phyloP scores from a whole-genome alignment of 129 eudicot genomes.

The Sambucus nigra region DNA sequence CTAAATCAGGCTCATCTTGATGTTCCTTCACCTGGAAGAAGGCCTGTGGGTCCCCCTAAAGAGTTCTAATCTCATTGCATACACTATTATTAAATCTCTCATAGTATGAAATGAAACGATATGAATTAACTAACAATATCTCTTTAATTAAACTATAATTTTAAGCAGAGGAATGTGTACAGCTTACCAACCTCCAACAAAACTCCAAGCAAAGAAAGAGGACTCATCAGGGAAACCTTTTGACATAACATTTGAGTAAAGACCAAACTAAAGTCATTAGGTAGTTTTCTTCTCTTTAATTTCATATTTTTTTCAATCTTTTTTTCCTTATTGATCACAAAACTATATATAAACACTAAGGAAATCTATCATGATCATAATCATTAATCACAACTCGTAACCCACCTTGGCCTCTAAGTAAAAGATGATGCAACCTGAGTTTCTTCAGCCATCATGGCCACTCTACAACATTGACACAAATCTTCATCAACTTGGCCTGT shows the following conservation, averaged over 20 bases:
- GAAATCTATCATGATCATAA: conserved; percentile 2
- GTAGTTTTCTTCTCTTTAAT: conserved; percentile 16
- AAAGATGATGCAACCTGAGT: conserved; percentile 38
- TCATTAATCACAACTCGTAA: conserved; percentile 6
- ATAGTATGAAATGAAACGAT: neutral
- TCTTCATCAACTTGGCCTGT: neutral
- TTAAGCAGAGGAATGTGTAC: conserved; percentile 12
- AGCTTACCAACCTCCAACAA: conserved; percentile 26
- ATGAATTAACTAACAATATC: conserved; percentile 11
- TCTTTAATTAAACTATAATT: conserved; percentile 10
- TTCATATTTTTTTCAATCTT: conserved; percentile 1
- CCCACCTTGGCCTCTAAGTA: conserved; percentile 6
- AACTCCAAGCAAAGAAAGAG: conserved; percentile 30
- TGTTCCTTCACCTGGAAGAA: neutral
- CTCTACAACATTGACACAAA: conserved; percentile 1
- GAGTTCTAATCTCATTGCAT: neutral
- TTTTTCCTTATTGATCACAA: conserved; percentile 2
- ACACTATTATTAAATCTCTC: neutral
- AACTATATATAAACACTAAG: conserved; percentile 17
- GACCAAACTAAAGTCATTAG: neutral
- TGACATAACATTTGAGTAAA: no score
- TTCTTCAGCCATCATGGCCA: conserved; percentile 41
- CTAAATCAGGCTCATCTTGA: neutral
- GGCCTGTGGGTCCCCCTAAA: neutral
- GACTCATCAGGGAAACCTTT: conserved; percentile 25